A percentile compares a stretch with the other conserved stretches of the same genome.
These are phyloP conservation scores for Cunninghamia lanceolata DNA, from an alignment of 75 land plant genomes.

Conservation along the genomic window DNA sequence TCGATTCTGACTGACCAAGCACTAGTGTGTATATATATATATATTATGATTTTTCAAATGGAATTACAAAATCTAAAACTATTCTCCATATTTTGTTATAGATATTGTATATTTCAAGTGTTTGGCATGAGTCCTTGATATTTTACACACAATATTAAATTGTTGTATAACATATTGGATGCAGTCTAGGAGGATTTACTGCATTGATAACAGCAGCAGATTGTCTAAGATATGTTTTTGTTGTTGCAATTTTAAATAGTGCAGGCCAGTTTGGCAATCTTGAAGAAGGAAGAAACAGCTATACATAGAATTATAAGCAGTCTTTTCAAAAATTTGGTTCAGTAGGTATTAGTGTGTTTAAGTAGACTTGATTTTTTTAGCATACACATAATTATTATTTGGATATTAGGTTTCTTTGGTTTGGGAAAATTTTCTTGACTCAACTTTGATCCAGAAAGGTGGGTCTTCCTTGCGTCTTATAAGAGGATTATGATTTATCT, in stretches of 20 bases:
- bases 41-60: neutral
- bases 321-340: constrained; percentile 71
- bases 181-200: constrained; percentile 95
- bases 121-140: neutral
- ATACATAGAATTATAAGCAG: constrained; percentile 48
- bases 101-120: neutral
- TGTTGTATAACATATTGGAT: constrained; percentile 5
- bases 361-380: too few relatives aligned
- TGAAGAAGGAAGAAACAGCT: constrained; percentile 41
- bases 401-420: too few relatives aligned
- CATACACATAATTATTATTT: too few relatives aligned
- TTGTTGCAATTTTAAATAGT: constrained; percentile 72
- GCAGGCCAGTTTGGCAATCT: constrained; percentile 88
- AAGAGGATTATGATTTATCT: too few relatives aligned
- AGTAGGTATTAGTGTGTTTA: constrained; percentile 20
- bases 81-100: constrained; percentile 1
- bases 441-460: too few relatives aligned
- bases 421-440: too few relatives aligned
- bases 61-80: neutral
- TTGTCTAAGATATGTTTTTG: constrained; percentile 59
- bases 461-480: too few relatives aligned
- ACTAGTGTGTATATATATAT: neutral
- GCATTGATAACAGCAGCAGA: constrained; percentile 73
- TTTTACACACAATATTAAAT: neutral
- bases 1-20: neutral